Conservation (phyloP, 345 rosid genomes). For the Salix suchowensis region DNA sequence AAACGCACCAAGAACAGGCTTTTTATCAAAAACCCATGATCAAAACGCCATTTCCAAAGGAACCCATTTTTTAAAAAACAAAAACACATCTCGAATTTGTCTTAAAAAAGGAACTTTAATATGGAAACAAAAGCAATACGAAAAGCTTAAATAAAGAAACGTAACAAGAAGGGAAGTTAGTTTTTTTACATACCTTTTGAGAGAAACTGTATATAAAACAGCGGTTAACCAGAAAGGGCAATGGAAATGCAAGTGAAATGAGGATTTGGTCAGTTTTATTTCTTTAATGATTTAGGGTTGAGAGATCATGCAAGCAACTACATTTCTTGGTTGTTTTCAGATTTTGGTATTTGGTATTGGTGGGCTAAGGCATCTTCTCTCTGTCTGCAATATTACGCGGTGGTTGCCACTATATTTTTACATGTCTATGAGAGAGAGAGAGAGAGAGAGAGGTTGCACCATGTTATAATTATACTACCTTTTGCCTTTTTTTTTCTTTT, state of each 20-base stretch:
- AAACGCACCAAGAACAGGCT: constrained; percentile 9
- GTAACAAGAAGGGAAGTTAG: not conserved
- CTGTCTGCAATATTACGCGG: not conserved
- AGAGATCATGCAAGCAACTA: constrained; percentile 16
- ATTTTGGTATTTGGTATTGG: not conserved
- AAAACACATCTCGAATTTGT: not conserved
- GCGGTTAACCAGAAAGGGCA: constrained; percentile 7
- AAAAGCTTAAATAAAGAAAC: not conserved
- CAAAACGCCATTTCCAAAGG: constrained; percentile 9
- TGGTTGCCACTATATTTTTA: not conserved
- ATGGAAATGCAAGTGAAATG: not conserved
- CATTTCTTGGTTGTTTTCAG: not conserved
- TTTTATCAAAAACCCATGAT: not conserved
- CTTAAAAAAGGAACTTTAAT: not conserved
- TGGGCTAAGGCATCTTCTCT: not conserved
- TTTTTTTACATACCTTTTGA: not conserved
- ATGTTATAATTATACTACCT: too few relatives aligned
- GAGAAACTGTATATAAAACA: not conserved
- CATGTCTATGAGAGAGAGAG: not conserved
- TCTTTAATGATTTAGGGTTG: not conserved
- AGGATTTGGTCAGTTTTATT: not conserved
- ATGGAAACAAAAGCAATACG: not conserved
- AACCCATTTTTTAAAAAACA: not conserved
- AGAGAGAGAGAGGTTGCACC: not conserved
- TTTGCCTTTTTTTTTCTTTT: not conserved